Conservation (phyloP, 495 filamentous ascomycete species). For the Beverwykella pulmonaria region DNA sequence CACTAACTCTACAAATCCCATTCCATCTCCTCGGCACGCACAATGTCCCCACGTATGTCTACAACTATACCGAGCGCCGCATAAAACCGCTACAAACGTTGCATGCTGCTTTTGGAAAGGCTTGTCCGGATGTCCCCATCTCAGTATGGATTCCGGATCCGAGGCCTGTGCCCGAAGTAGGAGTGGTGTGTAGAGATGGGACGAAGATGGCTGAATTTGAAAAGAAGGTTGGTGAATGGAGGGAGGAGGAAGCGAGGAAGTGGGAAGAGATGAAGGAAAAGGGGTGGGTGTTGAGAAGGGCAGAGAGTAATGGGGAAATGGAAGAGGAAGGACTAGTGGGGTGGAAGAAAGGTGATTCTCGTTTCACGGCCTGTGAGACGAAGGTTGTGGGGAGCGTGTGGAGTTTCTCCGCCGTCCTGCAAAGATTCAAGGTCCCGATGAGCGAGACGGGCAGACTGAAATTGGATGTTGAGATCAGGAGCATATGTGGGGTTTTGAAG, state of each 20-base stretch:
- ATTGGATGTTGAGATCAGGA: neutral
- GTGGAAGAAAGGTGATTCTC: neutral
- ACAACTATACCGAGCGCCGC: slow-evolving; percentile 17
- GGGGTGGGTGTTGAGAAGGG: neutral
- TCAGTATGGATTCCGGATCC: neutral
- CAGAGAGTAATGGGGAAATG: too few species aligned
- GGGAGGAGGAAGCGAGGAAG: neutral
- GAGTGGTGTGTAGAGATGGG: neutral
- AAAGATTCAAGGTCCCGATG: neutral
- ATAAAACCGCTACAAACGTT: slow-evolving; percentile 4
- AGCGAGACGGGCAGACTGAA: neutral
- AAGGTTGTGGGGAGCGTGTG: neutral
- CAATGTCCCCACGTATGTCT: slow-evolving; percentile 16
- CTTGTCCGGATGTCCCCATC: neutral
- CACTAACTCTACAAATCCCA: slow-evolving; percentile 21
- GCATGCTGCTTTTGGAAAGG: neutral
- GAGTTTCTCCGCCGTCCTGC: neutral
- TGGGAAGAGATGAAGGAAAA: neutral
- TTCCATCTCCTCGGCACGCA: slow-evolving; percentile 33
- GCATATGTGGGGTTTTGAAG: neutral
- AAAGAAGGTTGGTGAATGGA: neutral
- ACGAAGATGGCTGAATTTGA: neutral
- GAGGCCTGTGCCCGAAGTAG: neutral
- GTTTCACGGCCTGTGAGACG: neutral
- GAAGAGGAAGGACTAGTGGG: too few species aligned